Conservation (phyloP, 2,329 filamentous ascomycete genomes). For the Camillea tinctor region DNA sequence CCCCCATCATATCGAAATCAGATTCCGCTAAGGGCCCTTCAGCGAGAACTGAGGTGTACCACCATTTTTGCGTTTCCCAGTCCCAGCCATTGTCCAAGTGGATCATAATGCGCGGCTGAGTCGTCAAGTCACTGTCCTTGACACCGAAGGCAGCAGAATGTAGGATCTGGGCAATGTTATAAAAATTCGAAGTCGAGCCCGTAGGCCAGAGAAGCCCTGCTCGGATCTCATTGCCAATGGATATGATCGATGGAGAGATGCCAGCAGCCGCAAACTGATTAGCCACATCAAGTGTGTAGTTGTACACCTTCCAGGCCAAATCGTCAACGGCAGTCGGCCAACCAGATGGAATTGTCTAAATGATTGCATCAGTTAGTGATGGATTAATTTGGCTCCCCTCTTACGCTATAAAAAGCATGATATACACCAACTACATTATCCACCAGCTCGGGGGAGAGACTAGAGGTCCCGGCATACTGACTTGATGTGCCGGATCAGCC, state of each 20-base stretch:
- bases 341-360: conserved; percentile 52
- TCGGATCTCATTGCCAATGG: conserved; percentile 73
- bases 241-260: conserved; percentile 60
- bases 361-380: neutral
- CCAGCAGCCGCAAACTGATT: conserved; percentile 58
- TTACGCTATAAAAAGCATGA: neutral
- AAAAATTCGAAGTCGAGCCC: conserved; percentile 52
- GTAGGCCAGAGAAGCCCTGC: conserved; percentile 65
- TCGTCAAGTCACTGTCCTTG: conserved; percentile 57
- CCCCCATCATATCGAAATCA: conserved; percentile 70
- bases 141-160: conserved; percentile 64
- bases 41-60: conserved; percentile 58
- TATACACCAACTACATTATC: neutral
- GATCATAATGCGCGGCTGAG: conserved; percentile 68
- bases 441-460: neutral
- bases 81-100: conserved; percentile 77
- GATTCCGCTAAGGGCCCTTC: conserved; percentile 46
- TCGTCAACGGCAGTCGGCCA: conserved; percentile 62
- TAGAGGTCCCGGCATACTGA: neutral
- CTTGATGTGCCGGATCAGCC: conserved; percentile 66
- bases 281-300: conserved; percentile 63
- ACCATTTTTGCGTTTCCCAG: conserved; percentile 64
- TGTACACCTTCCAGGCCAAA: conserved; percentile 62
- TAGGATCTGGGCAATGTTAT: conserved; percentile 63
- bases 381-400: neutral